phyloP scores from a whole-genome alignment of 2,329 filamentous ascomycete genomes.

The Huntiella bhutanensis region DNA sequence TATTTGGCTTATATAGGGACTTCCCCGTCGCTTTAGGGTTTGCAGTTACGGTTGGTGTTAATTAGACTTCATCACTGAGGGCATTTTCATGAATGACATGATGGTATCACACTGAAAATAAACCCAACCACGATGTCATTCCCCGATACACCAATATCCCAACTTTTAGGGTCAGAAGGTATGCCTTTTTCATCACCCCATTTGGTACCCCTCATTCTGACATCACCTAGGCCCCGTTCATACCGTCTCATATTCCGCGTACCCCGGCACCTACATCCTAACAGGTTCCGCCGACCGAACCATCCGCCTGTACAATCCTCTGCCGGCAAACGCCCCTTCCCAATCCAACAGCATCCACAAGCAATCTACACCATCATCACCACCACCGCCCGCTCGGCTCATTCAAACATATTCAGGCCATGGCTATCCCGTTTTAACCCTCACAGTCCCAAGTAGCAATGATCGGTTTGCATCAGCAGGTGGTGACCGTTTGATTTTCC shows the following conservation, averaged over 20 bases:
- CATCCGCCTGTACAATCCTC: slow-evolving; percentile 72
- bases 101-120: no score
- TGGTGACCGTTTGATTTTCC: slow-evolving; percentile 76
- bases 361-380: neutral
- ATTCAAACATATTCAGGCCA: slow-evolving; percentile 83
- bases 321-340: slow-evolving; percentile 23
- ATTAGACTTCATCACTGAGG: no score
- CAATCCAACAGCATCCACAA: slow-evolving; percentile 1
- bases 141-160: slow-evolving; percentile 30
- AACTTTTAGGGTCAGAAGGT: slow-evolving; percentile 42
- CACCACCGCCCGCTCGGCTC: slow-evolving; percentile 34
- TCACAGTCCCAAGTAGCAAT: slow-evolving; percentile 59
- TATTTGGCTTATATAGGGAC: no score
- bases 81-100: no score
- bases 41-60: no score
- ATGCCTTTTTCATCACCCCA: slow-evolving; percentile 14
- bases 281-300: slow-evolving; percentile 72
- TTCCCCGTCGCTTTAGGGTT: no score
- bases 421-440: slow-evolving; percentile 76
- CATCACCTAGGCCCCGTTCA: slow-evolving; percentile 43
- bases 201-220: neutral
- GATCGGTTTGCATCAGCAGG: slow-evolving; percentile 70
- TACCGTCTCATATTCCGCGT: slow-evolving; percentile 52
- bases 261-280: slow-evolving; percentile 58
- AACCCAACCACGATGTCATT: slow-evolving; percentile 22